Evolutionary conservation across 345 rosid genomes (phyloP).

Genomic region (Eucalyptus camaldulensis): DNA sequence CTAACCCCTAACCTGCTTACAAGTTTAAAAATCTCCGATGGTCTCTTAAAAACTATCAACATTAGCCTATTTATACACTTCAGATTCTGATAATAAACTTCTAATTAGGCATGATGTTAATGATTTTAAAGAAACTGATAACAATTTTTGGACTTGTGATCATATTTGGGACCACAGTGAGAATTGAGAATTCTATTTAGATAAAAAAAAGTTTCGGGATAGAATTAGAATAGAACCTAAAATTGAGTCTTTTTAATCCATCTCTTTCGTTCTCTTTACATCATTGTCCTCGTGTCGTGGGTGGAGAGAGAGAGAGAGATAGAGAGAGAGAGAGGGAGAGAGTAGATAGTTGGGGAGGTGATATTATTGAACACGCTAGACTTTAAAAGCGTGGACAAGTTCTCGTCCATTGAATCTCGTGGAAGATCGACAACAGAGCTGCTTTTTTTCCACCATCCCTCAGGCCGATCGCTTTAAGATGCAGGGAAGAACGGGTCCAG

Average conservation of each 20-base stretch:
- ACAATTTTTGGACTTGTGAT: not conserved
- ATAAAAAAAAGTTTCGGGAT: accelerated
- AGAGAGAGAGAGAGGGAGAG: not conserved
- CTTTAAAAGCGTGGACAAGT: not conserved
- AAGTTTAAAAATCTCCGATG: not conserved
- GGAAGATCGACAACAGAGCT: not conserved
- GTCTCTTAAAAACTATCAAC: not conserved
- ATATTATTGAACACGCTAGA: not conserved
- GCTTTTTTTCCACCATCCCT: not conserved
- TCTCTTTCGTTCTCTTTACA: not conserved
- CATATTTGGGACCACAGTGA: not conserved
- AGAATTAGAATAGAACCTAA: not conserved
- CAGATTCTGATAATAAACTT: not conserved
- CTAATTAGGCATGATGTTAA: accelerated
- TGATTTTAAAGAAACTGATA: not conserved
- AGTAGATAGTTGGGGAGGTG: not conserved
- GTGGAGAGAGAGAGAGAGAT: not conserved
- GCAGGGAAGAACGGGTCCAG: not conserved
- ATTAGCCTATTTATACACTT: not conserved
- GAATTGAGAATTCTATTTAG: not conserved
- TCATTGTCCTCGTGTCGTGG: not conserved
- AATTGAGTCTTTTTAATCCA: not conserved
- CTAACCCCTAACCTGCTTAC: accelerated
- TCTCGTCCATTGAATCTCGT: not conserved
- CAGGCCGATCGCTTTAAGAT: not conserved